phyloP scores from a whole-genome alignment of 441 rosid genomes.

The Viola pubescens region DNA sequence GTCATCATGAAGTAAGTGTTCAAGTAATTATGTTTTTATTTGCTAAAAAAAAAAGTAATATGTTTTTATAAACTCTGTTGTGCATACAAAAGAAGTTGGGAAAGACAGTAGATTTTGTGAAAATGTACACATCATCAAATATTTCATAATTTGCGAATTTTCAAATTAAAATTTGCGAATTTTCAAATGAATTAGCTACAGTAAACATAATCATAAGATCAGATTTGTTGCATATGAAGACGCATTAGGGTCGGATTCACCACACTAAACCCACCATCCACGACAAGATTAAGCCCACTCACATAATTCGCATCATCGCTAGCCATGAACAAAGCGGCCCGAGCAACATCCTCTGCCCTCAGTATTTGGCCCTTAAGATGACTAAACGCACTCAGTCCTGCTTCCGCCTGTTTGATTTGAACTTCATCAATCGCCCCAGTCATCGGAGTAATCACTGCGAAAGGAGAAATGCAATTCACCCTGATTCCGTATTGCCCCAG shows the following conservation, averaged over 20 bases:
- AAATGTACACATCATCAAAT: too few relatives aligned
- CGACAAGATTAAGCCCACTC: conserved; percentile 32
- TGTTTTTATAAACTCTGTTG: too few relatives aligned
- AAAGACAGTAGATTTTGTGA: too few relatives aligned
- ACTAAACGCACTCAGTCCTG: conserved; percentile 7
- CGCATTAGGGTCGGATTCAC: conserved; percentile 22
- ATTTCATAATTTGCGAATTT: too few relatives aligned
- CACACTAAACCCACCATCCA: conserved; percentile 36
- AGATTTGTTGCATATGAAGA: too few relatives aligned
- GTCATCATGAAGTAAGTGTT: too few relatives aligned
- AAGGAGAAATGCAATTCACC: conserved; percentile 39
- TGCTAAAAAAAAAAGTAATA: too few relatives aligned
- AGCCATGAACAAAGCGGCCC: conserved; percentile 30
- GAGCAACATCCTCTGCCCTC: conserved; percentile 25
- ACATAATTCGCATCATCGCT: conserved; percentile 38
- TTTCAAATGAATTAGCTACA: too few relatives aligned
- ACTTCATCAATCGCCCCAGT: neutral
- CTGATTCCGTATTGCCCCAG: conserved; percentile 34
- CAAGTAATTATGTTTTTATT: too few relatives aligned
- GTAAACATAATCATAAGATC: too few relatives aligned
- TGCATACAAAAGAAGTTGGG: too few relatives aligned
- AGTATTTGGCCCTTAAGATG: conserved; percentile 30
- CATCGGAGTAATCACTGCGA: conserved; percentile 19
- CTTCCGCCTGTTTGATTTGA: conserved; percentile 11
- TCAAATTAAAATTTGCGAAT: too few relatives aligned